Evolutionary conservation across 768 basidiomycete species (phyloP).

Genomic region (Leccinum pellstonianum): DNA sequence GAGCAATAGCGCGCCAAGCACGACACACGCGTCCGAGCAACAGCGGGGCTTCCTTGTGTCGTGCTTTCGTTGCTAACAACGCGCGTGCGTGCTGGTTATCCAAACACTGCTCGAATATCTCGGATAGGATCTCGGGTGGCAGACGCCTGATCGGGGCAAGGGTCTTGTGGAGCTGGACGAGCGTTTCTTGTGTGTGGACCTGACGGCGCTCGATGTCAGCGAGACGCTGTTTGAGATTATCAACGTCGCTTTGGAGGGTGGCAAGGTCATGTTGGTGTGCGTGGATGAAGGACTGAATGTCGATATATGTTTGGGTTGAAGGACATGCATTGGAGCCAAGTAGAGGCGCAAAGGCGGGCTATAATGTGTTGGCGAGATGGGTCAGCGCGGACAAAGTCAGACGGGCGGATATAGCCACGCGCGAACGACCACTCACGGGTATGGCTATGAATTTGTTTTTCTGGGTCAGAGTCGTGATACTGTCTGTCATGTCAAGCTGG

Average conservation of each 20-base stretch:
- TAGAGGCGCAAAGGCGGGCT: conserved; percentile 12
- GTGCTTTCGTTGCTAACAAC: background rate
- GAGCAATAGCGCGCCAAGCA: conserved; percentile 25
- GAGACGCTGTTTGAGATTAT: conserved; percentile 8
- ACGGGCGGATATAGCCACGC: background rate
- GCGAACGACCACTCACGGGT: conserved; percentile 13
- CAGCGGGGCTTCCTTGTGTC: conserved; percentile 22
- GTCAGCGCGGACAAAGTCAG: background rate
- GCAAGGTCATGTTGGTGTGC: conserved; percentile 17
- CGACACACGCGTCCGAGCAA: conserved; percentile 32
- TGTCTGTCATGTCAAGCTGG: conserved; percentile 7
- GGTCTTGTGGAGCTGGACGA: conserved; percentile 16
- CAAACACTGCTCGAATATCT: conserved; percentile 28
- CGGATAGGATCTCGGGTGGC: conserved; percentile 27
- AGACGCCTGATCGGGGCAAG: conserved; percentile 26
- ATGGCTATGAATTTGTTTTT: background rate
- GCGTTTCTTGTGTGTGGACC: conserved; percentile 1
- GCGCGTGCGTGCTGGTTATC: background rate
- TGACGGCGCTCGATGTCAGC: conserved; percentile 13
- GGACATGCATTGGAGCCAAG: conserved; percentile 20
- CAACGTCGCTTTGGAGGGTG: conserved; percentile 10
- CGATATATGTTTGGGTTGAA: conserved; percentile 2
- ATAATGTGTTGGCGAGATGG: background rate
- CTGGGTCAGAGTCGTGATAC: background rate
- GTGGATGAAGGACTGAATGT: conserved; percentile 17